Conservation (phyloP, 768 basidiomycete genomes). For the Nevesoporus exiguus region DNA sequence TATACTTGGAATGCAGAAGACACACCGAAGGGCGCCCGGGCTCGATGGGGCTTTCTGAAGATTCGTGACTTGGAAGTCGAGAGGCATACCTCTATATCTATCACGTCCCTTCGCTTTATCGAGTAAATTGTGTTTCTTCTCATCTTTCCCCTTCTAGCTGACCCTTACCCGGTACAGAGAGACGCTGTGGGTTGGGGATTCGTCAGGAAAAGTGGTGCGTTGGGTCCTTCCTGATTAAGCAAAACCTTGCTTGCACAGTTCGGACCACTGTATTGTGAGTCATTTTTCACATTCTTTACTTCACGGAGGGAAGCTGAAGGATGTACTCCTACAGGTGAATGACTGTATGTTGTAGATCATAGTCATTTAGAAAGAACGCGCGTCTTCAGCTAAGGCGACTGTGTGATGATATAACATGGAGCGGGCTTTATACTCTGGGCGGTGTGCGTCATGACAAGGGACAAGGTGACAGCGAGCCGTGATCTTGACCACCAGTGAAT, state of each 20-base stretch:
- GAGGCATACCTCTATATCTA: constrained; percentile 36
- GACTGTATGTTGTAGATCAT: neutral
- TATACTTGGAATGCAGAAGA: constrained; percentile 82
- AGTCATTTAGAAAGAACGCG: neutral
- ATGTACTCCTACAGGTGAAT: no score
- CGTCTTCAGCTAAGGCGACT: neutral
- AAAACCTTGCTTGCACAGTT: neutral
- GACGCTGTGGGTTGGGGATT: constrained; percentile 25
- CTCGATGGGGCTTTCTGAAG: constrained; percentile 72
- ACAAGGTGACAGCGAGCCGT: no score
- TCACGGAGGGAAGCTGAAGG: no score
- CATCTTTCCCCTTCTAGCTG: neutral
- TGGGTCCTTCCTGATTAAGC: constrained; percentile 23
- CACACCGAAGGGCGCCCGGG: constrained; percentile 61
- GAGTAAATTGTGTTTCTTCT: constrained; percentile 47
- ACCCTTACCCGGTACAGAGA: constrained; percentile 12
- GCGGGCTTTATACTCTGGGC: no score
- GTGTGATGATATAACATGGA: no score
- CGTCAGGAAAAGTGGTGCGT: constrained; percentile 23
- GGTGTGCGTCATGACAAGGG: no score
- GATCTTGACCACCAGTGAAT: no score
- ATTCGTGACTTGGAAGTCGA: constrained; percentile 65
- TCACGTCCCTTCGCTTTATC: constrained; percentile 79
- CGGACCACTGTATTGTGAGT: neutral
- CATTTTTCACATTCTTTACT: no score